phyloP scores from a whole-genome alignment of 2,329 filamentous ascomycete genomes.

The Aspergillus tamarii region DNA sequence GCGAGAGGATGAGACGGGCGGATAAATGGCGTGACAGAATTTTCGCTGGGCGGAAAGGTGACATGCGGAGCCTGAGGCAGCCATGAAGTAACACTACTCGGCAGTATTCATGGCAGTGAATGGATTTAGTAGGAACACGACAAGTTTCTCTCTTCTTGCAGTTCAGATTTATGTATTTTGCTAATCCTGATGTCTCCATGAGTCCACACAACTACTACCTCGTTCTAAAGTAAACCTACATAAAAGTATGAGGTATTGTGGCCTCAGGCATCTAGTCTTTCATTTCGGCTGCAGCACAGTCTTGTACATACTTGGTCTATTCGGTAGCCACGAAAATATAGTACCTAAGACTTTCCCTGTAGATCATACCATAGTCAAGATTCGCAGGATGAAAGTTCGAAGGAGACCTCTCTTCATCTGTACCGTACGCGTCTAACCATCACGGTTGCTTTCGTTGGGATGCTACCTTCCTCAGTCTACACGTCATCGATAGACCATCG shows the following conservation, averaged over 20 bases:
- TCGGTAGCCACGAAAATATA: too few species aligned
- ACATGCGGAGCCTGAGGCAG: neutral
- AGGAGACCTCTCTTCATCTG: neutral
- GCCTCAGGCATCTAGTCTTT: neutral
- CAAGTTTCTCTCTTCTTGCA: neutral
- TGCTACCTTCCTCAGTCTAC: constrained; percentile 20
- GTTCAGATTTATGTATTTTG: neutral
- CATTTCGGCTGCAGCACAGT: too few species aligned
- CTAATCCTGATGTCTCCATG: neutral
- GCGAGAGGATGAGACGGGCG: constrained; percentile 23
- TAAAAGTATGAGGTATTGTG: neutral
- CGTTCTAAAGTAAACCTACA: neutral
- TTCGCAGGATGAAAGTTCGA: neutral
- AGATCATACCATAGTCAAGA: neutral
- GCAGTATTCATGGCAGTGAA: neutral
- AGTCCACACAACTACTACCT: too few species aligned
- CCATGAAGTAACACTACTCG: neutral
- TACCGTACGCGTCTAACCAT: neutral
- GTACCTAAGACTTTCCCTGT: neutral
- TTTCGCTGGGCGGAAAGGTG: constrained; percentile 22
- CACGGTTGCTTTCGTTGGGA: constrained; percentile 18
- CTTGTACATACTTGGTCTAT: too few species aligned
- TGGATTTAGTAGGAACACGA: neutral
- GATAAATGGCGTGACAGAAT: constrained; percentile 22
- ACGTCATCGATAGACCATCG: constrained; percentile 23